These are phyloP conservation scores for Ophiostoma australiae DNA, from an alignment of 2,329 filamentous ascomycete genomes.

Conservation along the genomic window DNA sequence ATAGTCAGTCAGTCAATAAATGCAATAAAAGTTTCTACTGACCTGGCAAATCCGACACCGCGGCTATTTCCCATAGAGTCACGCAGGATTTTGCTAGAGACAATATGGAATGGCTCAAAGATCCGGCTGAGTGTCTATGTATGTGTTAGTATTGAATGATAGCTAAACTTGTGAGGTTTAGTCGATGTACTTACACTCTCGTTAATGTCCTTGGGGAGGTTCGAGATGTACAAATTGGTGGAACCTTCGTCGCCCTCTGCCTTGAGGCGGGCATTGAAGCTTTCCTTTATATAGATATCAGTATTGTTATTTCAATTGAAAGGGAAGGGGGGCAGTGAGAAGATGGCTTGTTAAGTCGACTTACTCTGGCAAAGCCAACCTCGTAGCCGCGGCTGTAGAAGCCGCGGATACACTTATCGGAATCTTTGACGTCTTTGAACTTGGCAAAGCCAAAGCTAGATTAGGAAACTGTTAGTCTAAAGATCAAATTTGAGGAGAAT, in stretches of 20 bases:
- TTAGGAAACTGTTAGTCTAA: not conserved
- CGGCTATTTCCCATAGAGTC: slow-evolving; percentile 89
- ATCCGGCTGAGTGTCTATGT: slow-evolving; percentile 69
- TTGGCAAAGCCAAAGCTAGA: slow-evolving; percentile 93
- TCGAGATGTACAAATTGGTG: slow-evolving; percentile 97
- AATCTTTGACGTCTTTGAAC: slow-evolving; percentile 80
- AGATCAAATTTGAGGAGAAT: not conserved
- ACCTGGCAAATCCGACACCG: slow-evolving; percentile 96
- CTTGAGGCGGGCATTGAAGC: slow-evolving; percentile 96
- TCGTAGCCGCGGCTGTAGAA: slow-evolving; percentile 95
- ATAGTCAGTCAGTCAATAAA: not conserved
- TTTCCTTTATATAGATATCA: slow-evolving; percentile 58
- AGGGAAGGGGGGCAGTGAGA: not conserved
- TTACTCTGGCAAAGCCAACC: slow-evolving; percentile 89
- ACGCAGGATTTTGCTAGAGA: slow-evolving; percentile 91
- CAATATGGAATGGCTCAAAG: slow-evolving; percentile 74
- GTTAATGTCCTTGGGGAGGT: slow-evolving; percentile 85
- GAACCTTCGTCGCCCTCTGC: slow-evolving; percentile 84
- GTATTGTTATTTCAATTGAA: slow-evolving; percentile 23
- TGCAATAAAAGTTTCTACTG: slow-evolving; percentile 33
- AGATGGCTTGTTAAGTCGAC: slow-evolving; percentile 30
- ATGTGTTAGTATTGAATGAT: not conserved
- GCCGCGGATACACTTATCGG: slow-evolving; percentile 91
- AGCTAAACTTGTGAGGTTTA: not conserved
- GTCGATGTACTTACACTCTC: slow-evolving; percentile 63